Percentiles rank a stretch among this genome's conserved stretches.
These are phyloP conservation scores for Magnaporthiopsis poae DNA, from an alignment of 2,329 filamentous ascomycete species.

Conservation along the genomic window DNA sequence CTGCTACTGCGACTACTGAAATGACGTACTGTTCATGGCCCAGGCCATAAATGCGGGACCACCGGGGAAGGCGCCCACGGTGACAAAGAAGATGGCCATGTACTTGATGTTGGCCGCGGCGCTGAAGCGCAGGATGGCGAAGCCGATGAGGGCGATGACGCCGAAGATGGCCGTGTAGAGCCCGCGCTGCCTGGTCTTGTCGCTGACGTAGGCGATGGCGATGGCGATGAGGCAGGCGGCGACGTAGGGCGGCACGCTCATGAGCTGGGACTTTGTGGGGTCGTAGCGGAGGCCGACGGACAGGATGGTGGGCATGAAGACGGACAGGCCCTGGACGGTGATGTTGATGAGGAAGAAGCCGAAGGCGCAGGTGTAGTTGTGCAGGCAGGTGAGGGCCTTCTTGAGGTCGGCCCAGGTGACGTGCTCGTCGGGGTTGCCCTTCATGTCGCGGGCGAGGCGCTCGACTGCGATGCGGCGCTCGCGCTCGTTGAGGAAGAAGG, in stretches of 20 bases:
- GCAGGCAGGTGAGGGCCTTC: conserved; percentile 43
- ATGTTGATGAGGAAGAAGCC: conserved; percentile 53
- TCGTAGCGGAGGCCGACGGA: conserved; percentile 29
- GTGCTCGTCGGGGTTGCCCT: conserved; percentile 33
- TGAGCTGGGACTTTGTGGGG: conserved; percentile 30
- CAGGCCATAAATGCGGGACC: conserved; percentile 49
- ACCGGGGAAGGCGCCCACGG: conserved; percentile 46
- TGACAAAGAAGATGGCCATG: conserved; percentile 45
- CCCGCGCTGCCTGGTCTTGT: conserved; percentile 32
- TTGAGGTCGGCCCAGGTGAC: conserved; percentile 40
- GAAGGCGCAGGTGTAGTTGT: conserved; percentile 48
- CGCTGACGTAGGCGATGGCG: conserved; percentile 28
- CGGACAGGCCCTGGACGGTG: conserved; percentile 44
- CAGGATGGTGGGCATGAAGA: conserved; percentile 42
- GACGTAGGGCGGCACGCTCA: conserved; percentile 35
- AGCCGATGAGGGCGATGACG: conserved; percentile 37
- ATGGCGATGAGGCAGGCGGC: conserved; percentile 30
- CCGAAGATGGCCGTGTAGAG: conserved; percentile 31
- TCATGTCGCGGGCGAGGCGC: conserved; percentile 40
- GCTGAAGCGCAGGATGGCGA: conserved; percentile 40
- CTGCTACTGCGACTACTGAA: too few species aligned
- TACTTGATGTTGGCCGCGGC: conserved; percentile 33
- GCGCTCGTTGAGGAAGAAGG: conserved; percentile 40
- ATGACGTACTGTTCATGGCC: conserved; percentile 45
- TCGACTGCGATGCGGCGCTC: conserved; percentile 44